phyloP scores from a whole-genome alignment of 345 rosid genomes.

The Turnera subulata region DNA sequence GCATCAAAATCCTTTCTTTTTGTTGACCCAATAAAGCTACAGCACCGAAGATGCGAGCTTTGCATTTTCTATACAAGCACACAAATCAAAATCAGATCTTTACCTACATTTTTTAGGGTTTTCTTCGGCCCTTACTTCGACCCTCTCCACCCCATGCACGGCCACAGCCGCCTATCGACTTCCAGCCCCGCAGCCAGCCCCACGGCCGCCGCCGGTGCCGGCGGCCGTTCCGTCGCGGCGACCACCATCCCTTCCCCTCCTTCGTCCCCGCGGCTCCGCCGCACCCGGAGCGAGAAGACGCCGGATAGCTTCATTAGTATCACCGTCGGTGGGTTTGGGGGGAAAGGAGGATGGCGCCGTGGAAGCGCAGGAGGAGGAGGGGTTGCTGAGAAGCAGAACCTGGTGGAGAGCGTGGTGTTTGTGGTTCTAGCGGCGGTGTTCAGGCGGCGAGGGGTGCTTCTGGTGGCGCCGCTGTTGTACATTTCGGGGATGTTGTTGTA shows the following conservation, averaged over 20 bases:
- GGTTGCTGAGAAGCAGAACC: constrained; percentile 34
- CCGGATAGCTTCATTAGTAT: background rate
- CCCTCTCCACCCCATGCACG: constrained; percentile 44
- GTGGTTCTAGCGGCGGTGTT: constrained; percentile 59
- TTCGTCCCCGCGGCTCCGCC: constrained; percentile 78
- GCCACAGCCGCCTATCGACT: constrained; percentile 74
- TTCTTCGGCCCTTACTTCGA: background rate
- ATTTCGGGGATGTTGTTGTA: constrained; percentile 78
- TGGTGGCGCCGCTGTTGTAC: constrained; percentile 83
- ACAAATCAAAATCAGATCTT: background rate
- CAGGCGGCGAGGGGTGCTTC: constrained; percentile 62
- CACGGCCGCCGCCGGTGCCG: no score
- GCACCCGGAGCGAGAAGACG: constrained; percentile 36
- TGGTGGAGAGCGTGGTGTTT: constrained; percentile 49
- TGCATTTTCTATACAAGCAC: background rate
- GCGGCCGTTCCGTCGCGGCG: constrained; percentile 36
- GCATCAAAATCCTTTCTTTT: no score
- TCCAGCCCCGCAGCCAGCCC: background rate
- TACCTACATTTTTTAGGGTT: background rate
- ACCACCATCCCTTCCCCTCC: constrained; percentile 57
- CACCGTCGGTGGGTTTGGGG: constrained; percentile 7
- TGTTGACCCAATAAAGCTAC: no score
- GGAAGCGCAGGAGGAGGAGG: constrained; percentile 16
- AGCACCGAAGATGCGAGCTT: background rate
- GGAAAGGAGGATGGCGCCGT: constrained; percentile 19